These are phyloP conservation scores for Neurospora sp. DNA, from an alignment of 495 filamentous ascomycete genomes.

Conservation along the genomic window DNA sequence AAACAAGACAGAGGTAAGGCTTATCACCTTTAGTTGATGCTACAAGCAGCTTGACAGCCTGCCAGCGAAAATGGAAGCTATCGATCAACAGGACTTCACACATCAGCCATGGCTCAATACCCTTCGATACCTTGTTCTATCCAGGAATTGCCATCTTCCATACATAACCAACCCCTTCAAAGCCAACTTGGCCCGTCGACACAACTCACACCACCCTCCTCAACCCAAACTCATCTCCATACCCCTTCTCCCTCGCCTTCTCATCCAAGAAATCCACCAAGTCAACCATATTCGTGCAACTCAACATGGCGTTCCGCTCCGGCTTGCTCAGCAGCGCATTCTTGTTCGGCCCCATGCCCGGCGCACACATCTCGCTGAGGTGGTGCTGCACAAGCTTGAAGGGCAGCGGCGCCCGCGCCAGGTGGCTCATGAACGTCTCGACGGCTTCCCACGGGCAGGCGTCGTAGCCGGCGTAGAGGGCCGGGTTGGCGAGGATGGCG, in stretches of 20 bases:
- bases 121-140: neutral
- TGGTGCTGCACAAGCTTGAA: slow-evolving; percentile 53
- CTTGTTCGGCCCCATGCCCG: slow-evolving; percentile 38
- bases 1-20: neutral
- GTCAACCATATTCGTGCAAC: slow-evolving; percentile 42
- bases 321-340: slow-evolving; percentile 38
- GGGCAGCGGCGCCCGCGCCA: slow-evolving; percentile 43
- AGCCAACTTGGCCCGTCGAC: neutral
- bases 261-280: slow-evolving; percentile 52
- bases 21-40: neutral
- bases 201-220: slow-evolving; percentile 1
- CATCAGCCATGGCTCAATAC: neutral
- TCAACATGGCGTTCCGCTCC: slow-evolving; percentile 42
- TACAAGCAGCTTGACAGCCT: neutral
- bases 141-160: neutral
- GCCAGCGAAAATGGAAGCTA: neutral
- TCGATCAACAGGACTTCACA: neutral
- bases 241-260: slow-evolving; percentile 21
- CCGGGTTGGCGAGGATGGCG: slow-evolving; percentile 52
- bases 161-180: neutral
- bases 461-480: slow-evolving; percentile 45
- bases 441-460: slow-evolving; percentile 51
- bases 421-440: slow-evolving; percentile 45
- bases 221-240: slow-evolving; percentile 6
- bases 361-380: slow-evolving; percentile 50